Evolutionary conservation across 768 basidiomycete species (phyloP), one percentile per base, ranked within the genome.

Genomic region (Tulasnella sp.): DNA sequence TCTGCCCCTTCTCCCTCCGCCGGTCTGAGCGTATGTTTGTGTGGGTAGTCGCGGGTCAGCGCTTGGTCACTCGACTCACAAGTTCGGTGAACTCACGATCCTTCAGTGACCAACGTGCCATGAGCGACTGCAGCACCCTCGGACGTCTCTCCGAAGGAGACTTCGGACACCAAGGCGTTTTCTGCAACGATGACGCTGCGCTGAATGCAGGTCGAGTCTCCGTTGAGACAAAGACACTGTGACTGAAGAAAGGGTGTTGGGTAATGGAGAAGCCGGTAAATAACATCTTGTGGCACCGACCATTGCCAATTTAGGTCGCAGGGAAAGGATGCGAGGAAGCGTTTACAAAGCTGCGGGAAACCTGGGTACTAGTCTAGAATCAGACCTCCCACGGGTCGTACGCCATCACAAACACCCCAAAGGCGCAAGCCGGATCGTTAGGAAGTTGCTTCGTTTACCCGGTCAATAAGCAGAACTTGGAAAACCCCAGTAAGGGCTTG

Each of bases 91-190:
- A 90, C 94, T 85, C 84, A 98, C 97, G 96, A 92, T 79, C 95
- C 94, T 83, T 95, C 93, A 0, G 91, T 94, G 18, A 99, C 96
- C 83, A 94, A 98, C 2, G 93, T 92, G 2, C 98, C 98, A 84
- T 97, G 94, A 1, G 98, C 97, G 89, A 98, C 94, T 1, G 97
- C 97, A 7, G 96, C 95, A 37, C 98, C 98, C 41, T 90, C 90
- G 16, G 93, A 90, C 6, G 94, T 94, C 88, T 99, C 98, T n/a
- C 96, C 96, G 83, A 99, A 99, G 0, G 92, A 92, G 79, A 99
- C 91, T 85, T 99, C 98, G 82, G 93, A 94, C 14, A 98, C 95
- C 81, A 99, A 96, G 2, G 93, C 91, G 84, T 96, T 96, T 86
- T 98, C 95, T 86, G 97, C 96, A 14, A 97, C 89, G 24, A 99